Base-by-base conservation (phyloP, 768 basidiomycete species). In the Mycena galopus region DNA sequence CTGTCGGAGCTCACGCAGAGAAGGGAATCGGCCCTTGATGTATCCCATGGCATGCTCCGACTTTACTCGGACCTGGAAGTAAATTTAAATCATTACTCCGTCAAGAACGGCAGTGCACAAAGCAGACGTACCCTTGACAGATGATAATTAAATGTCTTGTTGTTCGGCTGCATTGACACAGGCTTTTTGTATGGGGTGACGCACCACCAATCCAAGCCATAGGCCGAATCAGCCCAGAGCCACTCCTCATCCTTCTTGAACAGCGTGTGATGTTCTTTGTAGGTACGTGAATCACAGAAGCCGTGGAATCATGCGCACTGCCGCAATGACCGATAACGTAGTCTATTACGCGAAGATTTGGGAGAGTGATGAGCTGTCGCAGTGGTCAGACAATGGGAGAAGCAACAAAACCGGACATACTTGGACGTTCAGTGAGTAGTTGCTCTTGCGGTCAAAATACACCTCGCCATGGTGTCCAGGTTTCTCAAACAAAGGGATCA, bases 391-490 rank as follows among this genome's bases (percentile, higher is more conserved):
- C n/a, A n/a, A n/a, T n/a, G n/a, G n/a, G n/a, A n/a, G n/a, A n/a
- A n/a, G n/a, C 8, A 12, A n/a, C 16, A 6, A 8, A n/a, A n/a
- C 6, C n/a, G 16, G 7, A 50, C 47, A 25, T 65, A 76, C 75
- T 47, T 74, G 75, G 4, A 69, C 25, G 69, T 76, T 74, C 37
- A 81, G 27, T 6, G 53, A 55, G 27, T 55, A 55, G 16, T 55
- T 55, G 25, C 53, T 55, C 53, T 55, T 55, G 25, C 53, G 11
- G 27, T 55, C 53, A 55, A 81, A 86, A 44, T 80, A 86, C 16
- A 78, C 79, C 57, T 84, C 80, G 1, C 84, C 82, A 75, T 80
- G 79, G 33, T 75, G 75, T 0, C 75, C 79, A 2, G 84, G 84
- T 44, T 77, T 77, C 16, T 74, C 66, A 62, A 77, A 80, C 14